These are phyloP conservation scores for Tricholoma sp. DNA, from an alignment of 768 basidiomycete genomes.

Conservation along the genomic window DNA sequence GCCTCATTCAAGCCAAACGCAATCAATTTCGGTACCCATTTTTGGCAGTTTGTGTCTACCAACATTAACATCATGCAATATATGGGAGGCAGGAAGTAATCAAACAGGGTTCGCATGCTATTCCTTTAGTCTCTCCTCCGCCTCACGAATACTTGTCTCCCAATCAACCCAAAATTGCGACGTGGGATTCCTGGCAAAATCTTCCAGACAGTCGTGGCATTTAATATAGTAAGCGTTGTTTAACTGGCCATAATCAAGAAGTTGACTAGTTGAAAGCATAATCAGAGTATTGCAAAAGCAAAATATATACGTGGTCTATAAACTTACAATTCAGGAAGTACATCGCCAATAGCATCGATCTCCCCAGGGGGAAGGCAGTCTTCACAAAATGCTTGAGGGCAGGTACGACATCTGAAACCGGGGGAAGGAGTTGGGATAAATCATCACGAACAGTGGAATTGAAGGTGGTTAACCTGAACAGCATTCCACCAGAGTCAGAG, in stretches of 20 bases:
- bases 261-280: constrained; percentile 22
- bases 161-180: constrained; percentile 33
- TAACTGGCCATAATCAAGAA: constrained; percentile 35
- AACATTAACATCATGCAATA: no score
- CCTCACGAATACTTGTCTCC: constrained; percentile 37
- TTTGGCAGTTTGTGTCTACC: no score
- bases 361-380: constrained; percentile 52
- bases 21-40: no score
- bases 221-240: constrained; percentile 42
- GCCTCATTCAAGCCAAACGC: no score
- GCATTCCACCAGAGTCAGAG: constrained; percentile 46
- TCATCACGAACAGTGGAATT: background rate
- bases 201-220: constrained; percentile 43
- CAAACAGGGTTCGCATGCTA: constrained; percentile 1
- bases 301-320: background rate
- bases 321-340: constrained; percentile 53
- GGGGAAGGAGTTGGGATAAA: background rate
- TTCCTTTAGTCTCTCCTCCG: constrained; percentile 27
- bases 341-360: constrained; percentile 47
- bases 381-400: constrained; percentile 55
- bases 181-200: constrained; percentile 29
- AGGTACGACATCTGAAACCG: constrained; percentile 48
- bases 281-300: background rate
- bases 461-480: constrained; percentile 41
- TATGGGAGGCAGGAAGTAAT: background rate